These are phyloP conservation scores for Peniophora sp. DNA, from an alignment of 1,284 basidiomycete genomes.

Conservation along the genomic window DNA sequence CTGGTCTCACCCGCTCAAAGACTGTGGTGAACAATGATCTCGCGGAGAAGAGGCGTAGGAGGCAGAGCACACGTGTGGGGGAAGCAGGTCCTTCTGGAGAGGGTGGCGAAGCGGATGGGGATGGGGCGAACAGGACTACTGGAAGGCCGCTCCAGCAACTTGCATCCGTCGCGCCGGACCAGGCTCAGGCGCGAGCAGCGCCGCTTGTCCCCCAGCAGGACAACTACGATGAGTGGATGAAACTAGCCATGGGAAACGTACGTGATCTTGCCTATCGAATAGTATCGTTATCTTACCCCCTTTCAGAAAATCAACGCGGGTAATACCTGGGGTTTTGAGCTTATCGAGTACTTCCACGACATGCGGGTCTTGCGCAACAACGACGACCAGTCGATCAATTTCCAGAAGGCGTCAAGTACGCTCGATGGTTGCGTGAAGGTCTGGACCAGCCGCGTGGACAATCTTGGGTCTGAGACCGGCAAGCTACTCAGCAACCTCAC, in stretches of 20 bases:
- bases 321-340: slow-evolving; percentile 97
- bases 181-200: slow-evolving; percentile 35
- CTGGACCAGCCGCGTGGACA: slow-evolving; percentile 97
- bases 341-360: slow-evolving; percentile 99
- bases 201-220: slow-evolving; percentile 67
- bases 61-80: slow-evolving; percentile 62
- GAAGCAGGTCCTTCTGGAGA: slow-evolving; percentile 43
- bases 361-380: slow-evolving; percentile 94
- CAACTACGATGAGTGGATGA: slow-evolving; percentile 99
- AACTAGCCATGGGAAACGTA: slow-evolving; percentile 98
- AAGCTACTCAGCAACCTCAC: slow-evolving; percentile 92
- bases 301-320: slow-evolving; percentile 95
- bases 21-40: slow-evolving; percentile 72
- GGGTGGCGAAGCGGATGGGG: slow-evolving; percentile 21
- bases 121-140: slow-evolving; percentile 32
- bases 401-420: slow-evolving; percentile 96
- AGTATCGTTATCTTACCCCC: slow-evolving; percentile 2
- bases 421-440: slow-evolving; percentile 99
- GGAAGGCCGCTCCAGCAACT: slow-evolving; percentile 60
- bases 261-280: slow-evolving; percentile 21
- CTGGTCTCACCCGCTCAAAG: slow-evolving; percentile 31
- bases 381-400: slow-evolving; percentile 93
- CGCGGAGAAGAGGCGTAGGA: slow-evolving; percentile 66
- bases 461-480: slow-evolving; percentile 93
- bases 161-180: slow-evolving; percentile 38